Evolutionary conservation across 2,329 filamentous ascomycete genomes (phyloP), one percentile per base, ranked within the genome.

Genomic region (Claviceps digitariae): DNA sequence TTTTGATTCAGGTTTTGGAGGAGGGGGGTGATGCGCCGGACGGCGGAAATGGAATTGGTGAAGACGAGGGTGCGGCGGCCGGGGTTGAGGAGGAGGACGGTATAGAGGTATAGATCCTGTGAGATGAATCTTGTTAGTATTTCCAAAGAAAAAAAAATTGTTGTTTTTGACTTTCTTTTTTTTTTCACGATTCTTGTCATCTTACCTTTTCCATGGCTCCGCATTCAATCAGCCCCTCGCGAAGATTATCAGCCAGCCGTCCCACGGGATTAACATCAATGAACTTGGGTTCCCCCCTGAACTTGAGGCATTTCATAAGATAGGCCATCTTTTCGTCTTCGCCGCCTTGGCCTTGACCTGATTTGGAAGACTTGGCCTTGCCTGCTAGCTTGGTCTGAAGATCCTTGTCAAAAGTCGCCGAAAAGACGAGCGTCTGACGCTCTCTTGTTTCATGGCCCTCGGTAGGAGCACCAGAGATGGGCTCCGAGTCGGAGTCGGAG

Each of bases 361-460:
- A 85, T 21, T 46, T 47, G 40, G 51, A 34, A 17, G 54, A 57
- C 54, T 79, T 82, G 21, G 78, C 76, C 66, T 90, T 94, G 27
- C 88, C 86, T 1, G 87, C 82, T 13, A 98, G 77, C 67, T 96
- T 97, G 61, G 91, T 87, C 65, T 97, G 91, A 31, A 98, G 72
- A 0, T 84, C 84, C 63, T 90, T 91, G 65, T 95, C 87, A 67
- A 98, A 95, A 0, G 93, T 98, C 0, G 93, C 93, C 0, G 93
- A 97, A 68, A 98, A 98, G 21, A 98, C 89, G 0, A 98, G 78
- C 0, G 90, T 97, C 65, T 98, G 93, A 43, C 91, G 75, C 17
- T 78, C 63, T 44, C 73, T 64, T 78, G 63, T 41, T 73, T 64
- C 62, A 0, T 72, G 68, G 10, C 76, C 73, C 3, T 75, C 70